Evolutionary conservation across 2,329 filamentous ascomycete genomes (phyloP), one percentile per base, ranked within the genome.

Genomic region (Epicoccum sorghinum): DNA sequence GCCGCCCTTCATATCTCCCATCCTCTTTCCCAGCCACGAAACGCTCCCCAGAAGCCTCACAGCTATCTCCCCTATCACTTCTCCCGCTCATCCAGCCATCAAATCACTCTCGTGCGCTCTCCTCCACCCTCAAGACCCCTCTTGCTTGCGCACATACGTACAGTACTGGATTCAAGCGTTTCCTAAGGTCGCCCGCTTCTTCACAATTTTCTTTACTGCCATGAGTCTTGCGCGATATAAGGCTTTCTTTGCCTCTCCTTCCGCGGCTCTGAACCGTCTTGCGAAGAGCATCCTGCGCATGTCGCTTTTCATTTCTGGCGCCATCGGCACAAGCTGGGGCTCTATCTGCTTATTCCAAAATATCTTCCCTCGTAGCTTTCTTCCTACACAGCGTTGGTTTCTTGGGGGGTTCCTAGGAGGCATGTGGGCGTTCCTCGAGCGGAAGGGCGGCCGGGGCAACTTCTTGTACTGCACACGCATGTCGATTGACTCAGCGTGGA

Each of bases 311-410:
- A 78, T 91, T 43, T 92, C 92, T 0, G 90, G 90, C 13, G 83
- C 90, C n/a, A 86, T 96, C 53, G 91, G 91, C 12, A 91, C 91
- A 0, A 86, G 87, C 29, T 99, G 95, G 95, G 92, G 87, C 1
- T 89, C 86, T 52, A 87, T 97, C 64, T 99, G 93, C 78, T 83
- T 97, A 67, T 92, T 97, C 80, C 91, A 96, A 75, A 79, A 83
- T 40, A 83, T 89, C 67, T 82, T 98, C 1, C 92, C 93, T 0
- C 83, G 88, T 3, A 83, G 82, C 5, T 80, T 92, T 7, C 80
- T 97, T 0, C 85, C 93, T 0, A 93, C 89, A 0, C 89, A 95
- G 71, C 86, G 95, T 22, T 96, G 95, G 82, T 96, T 96, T 81
- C 79, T 97, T 0, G 90, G 91, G 47, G 93, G 95, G 7, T 90